phyloP scores from a whole-genome alignment of 768 basidiomycete genomes.

The Peribolospora kevripleyi region DNA sequence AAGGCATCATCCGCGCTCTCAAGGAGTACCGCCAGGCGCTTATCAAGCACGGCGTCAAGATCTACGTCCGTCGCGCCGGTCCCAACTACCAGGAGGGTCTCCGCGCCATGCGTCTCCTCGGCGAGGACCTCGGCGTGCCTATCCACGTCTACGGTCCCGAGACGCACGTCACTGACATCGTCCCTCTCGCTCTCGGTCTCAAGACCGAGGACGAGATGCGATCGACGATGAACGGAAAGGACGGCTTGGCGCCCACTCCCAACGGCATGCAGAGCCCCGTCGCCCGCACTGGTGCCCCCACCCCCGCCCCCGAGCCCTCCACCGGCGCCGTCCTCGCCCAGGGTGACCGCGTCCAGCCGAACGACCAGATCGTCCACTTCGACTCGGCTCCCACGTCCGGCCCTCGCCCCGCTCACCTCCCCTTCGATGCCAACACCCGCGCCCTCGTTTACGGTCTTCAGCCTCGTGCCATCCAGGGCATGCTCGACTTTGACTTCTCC shows the following conservation, averaged over 20 bases:
- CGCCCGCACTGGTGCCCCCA: conserved; percentile 28
- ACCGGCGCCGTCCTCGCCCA: conserved; percentile 37
- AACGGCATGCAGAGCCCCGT: conserved; percentile 15
- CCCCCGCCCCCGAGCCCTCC: conserved; percentile 19
- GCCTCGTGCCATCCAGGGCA: conserved; percentile 94
- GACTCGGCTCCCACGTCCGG: conserved; percentile 27
- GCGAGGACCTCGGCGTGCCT: conserved; percentile 82
- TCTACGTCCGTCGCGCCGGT: conserved; percentile 92
- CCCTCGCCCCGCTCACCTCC: conserved; percentile 53
- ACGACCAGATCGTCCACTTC: conserved; percentile 72
- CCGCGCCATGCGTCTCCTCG: conserved; percentile 94
- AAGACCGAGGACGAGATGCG: conserved; percentile 26
- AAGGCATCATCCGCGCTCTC: conserved; percentile 93
- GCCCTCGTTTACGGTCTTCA: conserved; percentile 97
- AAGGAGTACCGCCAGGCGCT: conserved; percentile 75
- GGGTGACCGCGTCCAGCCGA: conserved; percentile 31
- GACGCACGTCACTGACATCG: conserved; percentile 94
- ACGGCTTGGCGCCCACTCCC: conserved; percentile 15
- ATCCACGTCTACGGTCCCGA: conserved; percentile 83
- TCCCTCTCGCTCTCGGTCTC: conserved; percentile 87
- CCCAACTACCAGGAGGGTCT: conserved; percentile 98
- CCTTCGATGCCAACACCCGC: conserved; percentile 79
- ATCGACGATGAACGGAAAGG: conserved; percentile 17
- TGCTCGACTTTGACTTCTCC: conserved; percentile 97
- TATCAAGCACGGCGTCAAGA: conserved; percentile 62